phyloP scores from a whole-genome alignment of 1,284 basidiomycete genomes.

The Cryptococcus maquisensis region DNA sequence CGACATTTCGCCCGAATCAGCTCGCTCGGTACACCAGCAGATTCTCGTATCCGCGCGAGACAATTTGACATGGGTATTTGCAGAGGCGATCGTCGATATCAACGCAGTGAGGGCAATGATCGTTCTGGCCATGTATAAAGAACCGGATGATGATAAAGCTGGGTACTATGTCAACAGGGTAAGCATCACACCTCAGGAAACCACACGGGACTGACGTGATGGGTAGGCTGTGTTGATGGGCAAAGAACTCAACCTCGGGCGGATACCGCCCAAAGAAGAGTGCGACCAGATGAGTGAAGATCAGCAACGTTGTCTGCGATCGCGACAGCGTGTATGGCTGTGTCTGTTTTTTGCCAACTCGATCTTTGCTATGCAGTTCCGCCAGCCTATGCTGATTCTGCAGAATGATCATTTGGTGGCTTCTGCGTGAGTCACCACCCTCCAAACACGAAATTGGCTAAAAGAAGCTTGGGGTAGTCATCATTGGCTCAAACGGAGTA shows the following conservation, averaged over 20 bases:
- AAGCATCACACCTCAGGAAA: conserved; percentile 7
- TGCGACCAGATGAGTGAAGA: conserved; percentile 17
- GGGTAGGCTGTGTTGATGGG: conserved; percentile 31
- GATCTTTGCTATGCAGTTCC: conserved; percentile 42
- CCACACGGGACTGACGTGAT: neutral
- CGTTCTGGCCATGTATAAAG: conserved; percentile 32
- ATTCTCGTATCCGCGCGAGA: conserved; percentile 32
- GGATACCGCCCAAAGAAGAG: conserved; percentile 16
- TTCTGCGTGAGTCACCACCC: conserved; percentile 20
- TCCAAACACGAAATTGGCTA: too few relatives aligned
- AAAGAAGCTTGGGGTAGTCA: conserved; percentile 6
- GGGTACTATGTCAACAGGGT: conserved; percentile 36
- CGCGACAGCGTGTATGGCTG: conserved; percentile 32
- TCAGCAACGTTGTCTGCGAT: conserved; percentile 20
- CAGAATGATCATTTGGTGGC: conserved; percentile 32
- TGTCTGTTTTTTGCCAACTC: conserved; percentile 37
- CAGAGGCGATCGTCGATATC: conserved; percentile 26
- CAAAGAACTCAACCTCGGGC: conserved; percentile 32
- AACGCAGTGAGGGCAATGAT: conserved; percentile 32
- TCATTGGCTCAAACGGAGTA: conserved; percentile 25
- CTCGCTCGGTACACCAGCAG: conserved; percentile 30
- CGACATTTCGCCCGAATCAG: conserved; percentile 19
- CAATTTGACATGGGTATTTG: conserved; percentile 34
- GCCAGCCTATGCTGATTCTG: conserved; percentile 34
- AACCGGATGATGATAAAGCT: conserved; percentile 40